These are phyloP conservation scores for Microcos paniculata DNA, from an alignment of 345 rosid species.

Conservation along the genomic window DNA sequence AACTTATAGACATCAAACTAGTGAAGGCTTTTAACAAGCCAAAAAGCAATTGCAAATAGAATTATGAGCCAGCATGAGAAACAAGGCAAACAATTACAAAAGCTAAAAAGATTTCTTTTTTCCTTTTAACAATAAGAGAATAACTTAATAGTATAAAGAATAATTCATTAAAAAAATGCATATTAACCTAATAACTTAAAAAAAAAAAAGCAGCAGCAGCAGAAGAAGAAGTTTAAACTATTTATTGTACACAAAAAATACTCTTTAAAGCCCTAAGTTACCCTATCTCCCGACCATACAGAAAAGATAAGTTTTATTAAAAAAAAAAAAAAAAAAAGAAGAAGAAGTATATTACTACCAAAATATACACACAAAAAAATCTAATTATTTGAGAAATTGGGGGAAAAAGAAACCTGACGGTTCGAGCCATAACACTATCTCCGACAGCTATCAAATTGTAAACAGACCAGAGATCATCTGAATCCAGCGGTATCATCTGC, in stretches of 20 bases:
- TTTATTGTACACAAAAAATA: neutral
- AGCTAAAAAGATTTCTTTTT: no score
- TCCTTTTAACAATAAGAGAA: neutral
- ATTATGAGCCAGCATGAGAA: neutral
- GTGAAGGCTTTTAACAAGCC: neutral
- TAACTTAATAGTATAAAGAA: neutral
- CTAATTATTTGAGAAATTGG: neutral
- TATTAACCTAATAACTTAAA: neutral
- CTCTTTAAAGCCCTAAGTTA: neutral
- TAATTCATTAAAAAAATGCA: neutral
- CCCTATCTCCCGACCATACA: neutral
- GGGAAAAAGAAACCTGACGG: slow-evolving; percentile 57
- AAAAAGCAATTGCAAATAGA: neutral
- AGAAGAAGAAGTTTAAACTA: neutral
- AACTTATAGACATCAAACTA: neutral
- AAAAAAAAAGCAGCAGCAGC: neutral
- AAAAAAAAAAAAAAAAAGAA: neutral
- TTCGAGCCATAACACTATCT: slow-evolving; percentile 80
- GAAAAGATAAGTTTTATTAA: neutral
- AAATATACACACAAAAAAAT: neutral
- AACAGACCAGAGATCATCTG: slow-evolving; percentile 92
- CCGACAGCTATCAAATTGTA: slow-evolving; percentile 77
- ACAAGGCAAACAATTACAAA: neutral
- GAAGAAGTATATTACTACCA: neutral
- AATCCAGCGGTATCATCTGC: slow-evolving; percentile 78